Conservation (phyloP, 108 stramenopile species). For the Cyclotella baltica region DNA sequence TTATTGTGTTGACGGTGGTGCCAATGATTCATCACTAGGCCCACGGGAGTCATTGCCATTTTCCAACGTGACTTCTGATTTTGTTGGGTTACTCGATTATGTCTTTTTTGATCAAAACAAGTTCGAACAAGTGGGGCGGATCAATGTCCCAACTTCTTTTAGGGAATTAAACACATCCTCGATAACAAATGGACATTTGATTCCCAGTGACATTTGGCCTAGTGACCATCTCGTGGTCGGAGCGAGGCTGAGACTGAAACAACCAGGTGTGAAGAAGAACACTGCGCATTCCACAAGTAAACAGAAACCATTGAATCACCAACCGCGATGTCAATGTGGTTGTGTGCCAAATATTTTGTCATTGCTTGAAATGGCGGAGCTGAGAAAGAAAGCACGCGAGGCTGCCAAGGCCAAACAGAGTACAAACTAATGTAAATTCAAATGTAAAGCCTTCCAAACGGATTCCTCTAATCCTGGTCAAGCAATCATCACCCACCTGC, state of each 20-base stretch:
- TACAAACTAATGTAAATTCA: too few relatives aligned
- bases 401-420: slow-evolving; percentile 14
- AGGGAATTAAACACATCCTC: slow-evolving; percentile 56
- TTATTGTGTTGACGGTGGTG: slow-evolving; percentile 52
- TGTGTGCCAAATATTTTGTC: slow-evolving; percentile 75
- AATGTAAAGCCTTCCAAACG: too few relatives aligned
- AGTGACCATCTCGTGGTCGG: slow-evolving; percentile 89
- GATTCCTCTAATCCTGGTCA: too few relatives aligned
- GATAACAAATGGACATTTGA: slow-evolving; percentile 68
- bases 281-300: neutral
- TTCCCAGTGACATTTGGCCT: slow-evolving; percentile 85
- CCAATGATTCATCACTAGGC: neutral
- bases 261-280: neutral
- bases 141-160: slow-evolving; percentile 73
- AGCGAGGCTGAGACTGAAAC: slow-evolving; percentile 56
- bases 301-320: slow-evolving; percentile 11
- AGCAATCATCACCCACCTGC: too few relatives aligned
- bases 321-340: slow-evolving; percentile 67
- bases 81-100: slow-evolving; percentile 86
- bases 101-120: slow-evolving; percentile 59
- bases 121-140: slow-evolving; percentile 53
- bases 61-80: slow-evolving; percentile 86
- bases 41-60: slow-evolving; percentile 65
- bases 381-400: slow-evolving; percentile 64
- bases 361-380: slow-evolving; percentile 86